Conservation (phyloP, 2,329 filamentous ascomycete genomes). For the Helminthosporium solani region DNA sequence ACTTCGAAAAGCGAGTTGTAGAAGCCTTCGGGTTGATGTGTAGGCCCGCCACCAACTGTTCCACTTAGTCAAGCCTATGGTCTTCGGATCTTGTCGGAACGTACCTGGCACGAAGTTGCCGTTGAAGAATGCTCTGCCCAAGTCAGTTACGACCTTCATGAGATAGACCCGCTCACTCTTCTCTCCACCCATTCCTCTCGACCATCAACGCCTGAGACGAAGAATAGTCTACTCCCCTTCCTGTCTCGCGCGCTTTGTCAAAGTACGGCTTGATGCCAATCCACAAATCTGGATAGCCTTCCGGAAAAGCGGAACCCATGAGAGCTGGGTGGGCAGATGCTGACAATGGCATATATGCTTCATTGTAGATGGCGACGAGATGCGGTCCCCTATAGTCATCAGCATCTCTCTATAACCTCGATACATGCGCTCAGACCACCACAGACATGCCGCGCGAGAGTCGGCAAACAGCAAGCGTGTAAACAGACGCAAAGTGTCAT, state of each 20-base stretch:
- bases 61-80: too few relatives aligned
- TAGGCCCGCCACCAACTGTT: conserved; percentile 20
- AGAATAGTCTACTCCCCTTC: conserved; percentile 27
- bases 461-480: conserved; percentile 34
- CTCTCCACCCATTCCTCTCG: conserved; percentile 30
- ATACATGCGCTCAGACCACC: conserved; percentile 25
- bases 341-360: conserved; percentile 29
- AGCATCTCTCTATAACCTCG: neutral
- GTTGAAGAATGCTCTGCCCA: conserved; percentile 26
- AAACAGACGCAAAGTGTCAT: conserved; percentile 30
- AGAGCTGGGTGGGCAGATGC: conserved; percentile 30
- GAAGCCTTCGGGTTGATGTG: conserved; percentile 31
- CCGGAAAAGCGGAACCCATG: conserved; percentile 32
- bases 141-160: neutral
- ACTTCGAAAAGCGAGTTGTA: conserved; percentile 37
- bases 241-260: conserved; percentile 23
- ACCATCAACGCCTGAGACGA: conserved; percentile 23
- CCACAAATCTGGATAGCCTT: conserved; percentile 35
- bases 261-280: conserved; percentile 23
- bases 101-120: conserved; percentile 31
- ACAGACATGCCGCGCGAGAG: conserved; percentile 34
- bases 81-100: too few relatives aligned
- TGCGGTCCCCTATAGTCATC: conserved; percentile 22
- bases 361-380: conserved; percentile 38
- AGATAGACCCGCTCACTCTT: conserved; percentile 20